phyloP scores from a whole-genome alignment of 208 protist genomes.

The Leptomonas pyrrhocoris region DNA sequence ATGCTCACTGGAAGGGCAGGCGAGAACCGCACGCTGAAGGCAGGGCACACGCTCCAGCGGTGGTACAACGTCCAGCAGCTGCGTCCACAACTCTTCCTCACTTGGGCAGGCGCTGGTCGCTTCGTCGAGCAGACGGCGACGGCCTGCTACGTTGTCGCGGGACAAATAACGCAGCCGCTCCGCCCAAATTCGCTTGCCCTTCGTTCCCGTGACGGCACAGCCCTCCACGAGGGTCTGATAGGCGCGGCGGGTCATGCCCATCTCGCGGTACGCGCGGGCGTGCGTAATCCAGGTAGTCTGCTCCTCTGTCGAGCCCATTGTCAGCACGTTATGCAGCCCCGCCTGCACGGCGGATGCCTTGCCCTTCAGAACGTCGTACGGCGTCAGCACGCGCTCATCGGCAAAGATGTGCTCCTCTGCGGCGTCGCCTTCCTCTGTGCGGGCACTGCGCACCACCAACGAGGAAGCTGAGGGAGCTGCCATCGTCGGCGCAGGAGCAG shows the following conservation, averaged over 20 bases:
- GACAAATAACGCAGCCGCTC: slow-evolving; percentile 57
- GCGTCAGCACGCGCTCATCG: slow-evolving; percentile 74
- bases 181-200: slow-evolving; percentile 78
- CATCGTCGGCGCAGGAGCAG: background rate
- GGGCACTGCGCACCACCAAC: slow-evolving; percentile 64
- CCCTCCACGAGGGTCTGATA: slow-evolving; percentile 70
- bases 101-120: slow-evolving; percentile 54
- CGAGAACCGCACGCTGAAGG: slow-evolving; percentile 71
- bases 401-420: slow-evolving; percentile 76
- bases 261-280: slow-evolving; percentile 68
- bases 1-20: slow-evolving; percentile 67
- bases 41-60: slow-evolving; percentile 57
- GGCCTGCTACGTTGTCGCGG: slow-evolving; percentile 41
- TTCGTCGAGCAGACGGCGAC: slow-evolving; percentile 69
- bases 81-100: slow-evolving; percentile 74
- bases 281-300: slow-evolving; percentile 88
- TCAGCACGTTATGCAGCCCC: slow-evolving; percentile 61
- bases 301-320: slow-evolving; percentile 79
- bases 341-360: slow-evolving; percentile 38
- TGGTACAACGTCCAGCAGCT: slow-evolving; percentile 54
- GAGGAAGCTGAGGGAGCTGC: background rate
- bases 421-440: slow-evolving; percentile 64
- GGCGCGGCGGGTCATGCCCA: slow-evolving; percentile 70
- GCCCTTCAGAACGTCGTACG: slow-evolving; percentile 63
- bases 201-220: slow-evolving; percentile 59